Conservation (phyloP, 2,329 filamentous ascomycete species). For the Lachnellula suecica region DNA sequence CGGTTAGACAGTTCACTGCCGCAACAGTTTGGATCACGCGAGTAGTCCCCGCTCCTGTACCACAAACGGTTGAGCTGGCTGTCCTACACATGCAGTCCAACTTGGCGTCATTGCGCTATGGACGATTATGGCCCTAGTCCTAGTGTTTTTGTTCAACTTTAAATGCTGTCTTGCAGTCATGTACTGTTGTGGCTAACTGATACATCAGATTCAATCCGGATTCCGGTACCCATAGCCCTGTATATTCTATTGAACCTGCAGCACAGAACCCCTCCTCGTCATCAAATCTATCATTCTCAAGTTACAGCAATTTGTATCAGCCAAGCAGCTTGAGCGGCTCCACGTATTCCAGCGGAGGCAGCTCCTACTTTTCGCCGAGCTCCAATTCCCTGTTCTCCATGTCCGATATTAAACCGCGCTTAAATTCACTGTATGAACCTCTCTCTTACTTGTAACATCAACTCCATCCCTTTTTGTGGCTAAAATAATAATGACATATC, state of each 20-base stretch:
- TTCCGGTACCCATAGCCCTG: constrained; percentile 33
- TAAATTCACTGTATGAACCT: constrained; percentile 31
- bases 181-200: constrained; percentile 31
- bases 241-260: constrained; percentile 32
- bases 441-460: constrained; percentile 16
- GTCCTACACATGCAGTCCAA: constrained; percentile 29
- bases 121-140: constrained; percentile 9
- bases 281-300: constrained; percentile 28
- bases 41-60: constrained; percentile 27
- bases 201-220: constrained; percentile 33
- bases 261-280: constrained; percentile 29
- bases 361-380: constrained; percentile 29
- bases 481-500: constrained; percentile 30
- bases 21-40: constrained; percentile 29
- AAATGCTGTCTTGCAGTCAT: constrained; percentile 29
- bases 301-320: constrained; percentile 31
- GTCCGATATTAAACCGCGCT: constrained; percentile 34
- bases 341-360: constrained; percentile 30
- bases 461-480: constrained; percentile 18
- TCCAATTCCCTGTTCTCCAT: constrained; percentile 31
- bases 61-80: constrained; percentile 28
- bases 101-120: constrained; percentile 24
- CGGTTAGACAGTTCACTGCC: constrained; percentile 22
- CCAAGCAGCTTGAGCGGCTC: constrained; percentile 28
- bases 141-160: constrained; percentile 24